A percentile compares a stretch with the other conserved stretches of the same genome.
phyloP scores from a whole-genome alignment of 805 yeast species.

The Metschnikowia orientalis region DNA sequence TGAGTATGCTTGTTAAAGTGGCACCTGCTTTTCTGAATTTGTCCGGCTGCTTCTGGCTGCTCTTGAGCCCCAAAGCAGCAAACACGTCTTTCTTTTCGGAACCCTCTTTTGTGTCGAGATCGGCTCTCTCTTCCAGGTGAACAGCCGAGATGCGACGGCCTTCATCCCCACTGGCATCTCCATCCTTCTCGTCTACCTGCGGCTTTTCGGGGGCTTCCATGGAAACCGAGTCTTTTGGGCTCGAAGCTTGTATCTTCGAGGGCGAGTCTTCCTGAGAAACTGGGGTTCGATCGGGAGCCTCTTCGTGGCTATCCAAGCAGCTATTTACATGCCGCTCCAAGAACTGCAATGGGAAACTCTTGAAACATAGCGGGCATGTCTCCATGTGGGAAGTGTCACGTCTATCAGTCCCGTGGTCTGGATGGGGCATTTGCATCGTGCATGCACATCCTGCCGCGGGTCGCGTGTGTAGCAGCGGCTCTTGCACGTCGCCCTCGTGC shows the following conservation, averaged over 20 bases:
- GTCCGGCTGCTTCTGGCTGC: constrained; percentile 22
- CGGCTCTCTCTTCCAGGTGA: too few relatives aligned
- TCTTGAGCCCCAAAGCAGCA: constrained; percentile 31
- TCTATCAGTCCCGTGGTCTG: neutral
- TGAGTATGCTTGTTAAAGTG: constrained; percentile 30
- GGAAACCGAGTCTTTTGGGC: neutral
- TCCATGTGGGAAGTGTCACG: constrained; percentile 5
- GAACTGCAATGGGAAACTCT: constrained; percentile 19
- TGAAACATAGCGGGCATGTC: constrained; percentile 36
- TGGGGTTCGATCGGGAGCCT: constrained; percentile 4
- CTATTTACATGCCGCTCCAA: constrained; percentile 39
- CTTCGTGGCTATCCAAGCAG: constrained; percentile 34
- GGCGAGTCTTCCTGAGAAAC: neutral
- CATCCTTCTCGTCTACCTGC: neutral
- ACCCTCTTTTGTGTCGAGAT: too few relatives aligned
- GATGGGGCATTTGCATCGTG: neutral
- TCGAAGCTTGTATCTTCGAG: neutral
- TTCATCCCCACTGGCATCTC: too few relatives aligned
- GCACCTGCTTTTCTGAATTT: constrained; percentile 24
- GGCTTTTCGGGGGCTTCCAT: neutral
- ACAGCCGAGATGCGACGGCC: too few relatives aligned
- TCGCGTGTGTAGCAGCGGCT: neutral
- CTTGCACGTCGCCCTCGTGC: too few relatives aligned
- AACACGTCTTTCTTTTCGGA: constrained; percentile 26
- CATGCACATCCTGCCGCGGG: constrained; percentile 1